Evolutionary conservation across 495 filamentous ascomycete species (phyloP), one percentile per base, ranked within the genome.

Genomic region (Trichoderma orchidacearum): DNA sequence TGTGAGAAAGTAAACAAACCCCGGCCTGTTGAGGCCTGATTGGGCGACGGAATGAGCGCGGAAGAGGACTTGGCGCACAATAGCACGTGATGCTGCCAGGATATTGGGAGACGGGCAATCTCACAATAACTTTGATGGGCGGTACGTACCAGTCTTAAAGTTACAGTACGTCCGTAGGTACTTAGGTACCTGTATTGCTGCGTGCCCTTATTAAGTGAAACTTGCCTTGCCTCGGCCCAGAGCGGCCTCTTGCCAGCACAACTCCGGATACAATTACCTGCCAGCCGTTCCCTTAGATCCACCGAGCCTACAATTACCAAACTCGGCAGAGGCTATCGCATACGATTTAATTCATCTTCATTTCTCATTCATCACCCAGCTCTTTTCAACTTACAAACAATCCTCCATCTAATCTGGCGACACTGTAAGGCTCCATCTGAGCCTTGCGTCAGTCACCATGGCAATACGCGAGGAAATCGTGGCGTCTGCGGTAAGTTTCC

Each of bases 391-490:
- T 7, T 3, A 5, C 41, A 17, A 8, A 8, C 3, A 48, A 48
- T 36, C 34, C 27, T 27, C 41, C 8, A 23, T 48, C 41, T 11
- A 27, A 11, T 27, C 6, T 48, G 41, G 41, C 27, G 41, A 25
- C 27, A 23, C 41, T 48, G 41, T 21, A 9, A 48, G 41, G 21
- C 41, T 25, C 41, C 3, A 3, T 48, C 18, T 11, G 41, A 48
- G 18, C n/a, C 15, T 27, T 11, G 12, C 13, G 9, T n/a, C 35
- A 4, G 15, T 27, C 41, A 79, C 56, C 57, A 90, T 90, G 86
- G 74, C 84, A 64, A 83, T 85, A 65, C 86, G 89, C 59, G 89
- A 94, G 82, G 88, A 94, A 66, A 72, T 94, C 58, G 84, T 95
- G 65, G 72, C 82, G 62, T 91, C 87, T 63, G 89, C 89, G 66